Evolutionary conservation across 1,284 basidiomycete genomes (phyloP).

Genomic region (Sporisorium graminicola): DNA sequence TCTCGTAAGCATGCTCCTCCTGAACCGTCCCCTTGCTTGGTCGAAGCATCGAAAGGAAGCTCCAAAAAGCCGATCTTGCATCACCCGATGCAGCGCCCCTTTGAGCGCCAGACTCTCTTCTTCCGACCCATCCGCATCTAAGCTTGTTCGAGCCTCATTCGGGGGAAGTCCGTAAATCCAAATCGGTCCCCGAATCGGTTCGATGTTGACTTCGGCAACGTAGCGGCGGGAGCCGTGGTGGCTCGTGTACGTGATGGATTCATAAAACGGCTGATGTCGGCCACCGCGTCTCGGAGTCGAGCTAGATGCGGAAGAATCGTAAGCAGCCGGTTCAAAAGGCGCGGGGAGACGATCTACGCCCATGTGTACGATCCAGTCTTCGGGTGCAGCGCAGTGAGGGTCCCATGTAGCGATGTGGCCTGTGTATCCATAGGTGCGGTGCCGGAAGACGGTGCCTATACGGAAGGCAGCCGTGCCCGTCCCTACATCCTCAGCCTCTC

Average conservation of each 20-base stretch:
- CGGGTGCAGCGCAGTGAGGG: slow-evolving; percentile 39
- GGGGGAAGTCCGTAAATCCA: slow-evolving; percentile 39
- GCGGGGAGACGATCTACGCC: slow-evolving; percentile 49
- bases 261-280: slow-evolving; percentile 47
- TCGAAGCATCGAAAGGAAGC: slow-evolving; percentile 49
- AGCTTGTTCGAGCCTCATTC: neutral
- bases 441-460: slow-evolving; percentile 54
- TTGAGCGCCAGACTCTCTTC: slow-evolving; percentile 14
- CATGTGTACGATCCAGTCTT: slow-evolving; percentile 58
- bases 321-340: neutral
- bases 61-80: slow-evolving; percentile 24
- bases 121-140: slow-evolving; percentile 2
- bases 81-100: slow-evolving; percentile 11
- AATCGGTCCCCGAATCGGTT: slow-evolving; percentile 15
- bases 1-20: slow-evolving; percentile 13
- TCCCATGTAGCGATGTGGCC: slow-evolving; percentile 51
- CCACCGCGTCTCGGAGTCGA: slow-evolving; percentile 13
- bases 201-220: slow-evolving; percentile 48
- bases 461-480: slow-evolving; percentile 21
- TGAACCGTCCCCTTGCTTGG: slow-evolving; percentile 16
- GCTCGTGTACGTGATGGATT: slow-evolving; percentile 25
- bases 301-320: neutral
- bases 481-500: neutral
- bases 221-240: slow-evolving; percentile 36
- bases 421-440: slow-evolving; percentile 51